phyloP scores from a whole-genome alignment of 1,139 yeast genomes.

The Zygosaccharomyces sapae region DNA sequence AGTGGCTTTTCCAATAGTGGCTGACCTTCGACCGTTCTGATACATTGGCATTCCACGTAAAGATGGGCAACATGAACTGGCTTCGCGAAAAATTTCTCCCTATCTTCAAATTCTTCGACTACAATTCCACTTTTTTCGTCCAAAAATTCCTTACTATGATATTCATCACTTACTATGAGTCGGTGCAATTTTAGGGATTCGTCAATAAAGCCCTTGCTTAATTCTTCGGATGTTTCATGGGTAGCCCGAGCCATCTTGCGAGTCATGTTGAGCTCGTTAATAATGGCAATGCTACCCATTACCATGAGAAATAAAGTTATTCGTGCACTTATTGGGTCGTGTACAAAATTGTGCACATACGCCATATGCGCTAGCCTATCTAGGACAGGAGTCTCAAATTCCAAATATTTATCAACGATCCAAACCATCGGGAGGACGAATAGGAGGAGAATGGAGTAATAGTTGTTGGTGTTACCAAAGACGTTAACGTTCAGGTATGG shows the following conservation, averaged over 20 bases:
- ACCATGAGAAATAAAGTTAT: constrained; percentile 33
- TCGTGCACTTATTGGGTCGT: constrained; percentile 34
- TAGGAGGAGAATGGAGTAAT: too few relatives aligned
- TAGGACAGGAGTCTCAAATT: constrained; percentile 23
- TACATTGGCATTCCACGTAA: constrained; percentile 49
- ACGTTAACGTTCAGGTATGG: too few relatives aligned
- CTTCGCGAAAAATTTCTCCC: constrained; percentile 61
- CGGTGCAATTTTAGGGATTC: constrained; percentile 30
- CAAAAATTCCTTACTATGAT: constrained; percentile 32
- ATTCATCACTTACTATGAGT: constrained; percentile 34
- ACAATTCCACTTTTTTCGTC: constrained; percentile 35
- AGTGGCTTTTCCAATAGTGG: constrained; percentile 40
- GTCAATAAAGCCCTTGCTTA: constrained; percentile 32
- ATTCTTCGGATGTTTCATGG: constrained; percentile 34
- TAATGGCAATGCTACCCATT: constrained; percentile 33
- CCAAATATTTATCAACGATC: constrained; percentile 18
- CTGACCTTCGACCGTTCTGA: constrained; percentile 23
- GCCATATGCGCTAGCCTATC: constrained; percentile 21
- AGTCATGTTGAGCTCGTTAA: constrained; percentile 35
- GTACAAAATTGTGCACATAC: constrained; percentile 30
- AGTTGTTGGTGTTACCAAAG: too few relatives aligned
- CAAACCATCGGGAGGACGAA: not conserved
- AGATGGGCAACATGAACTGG: constrained; percentile 79
- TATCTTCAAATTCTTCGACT: constrained; percentile 48
- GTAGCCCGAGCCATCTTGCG: constrained; percentile 36